Evolutionary conservation across 306 rosid species (phyloP).

Genomic region (Alnus rubra): DNA sequence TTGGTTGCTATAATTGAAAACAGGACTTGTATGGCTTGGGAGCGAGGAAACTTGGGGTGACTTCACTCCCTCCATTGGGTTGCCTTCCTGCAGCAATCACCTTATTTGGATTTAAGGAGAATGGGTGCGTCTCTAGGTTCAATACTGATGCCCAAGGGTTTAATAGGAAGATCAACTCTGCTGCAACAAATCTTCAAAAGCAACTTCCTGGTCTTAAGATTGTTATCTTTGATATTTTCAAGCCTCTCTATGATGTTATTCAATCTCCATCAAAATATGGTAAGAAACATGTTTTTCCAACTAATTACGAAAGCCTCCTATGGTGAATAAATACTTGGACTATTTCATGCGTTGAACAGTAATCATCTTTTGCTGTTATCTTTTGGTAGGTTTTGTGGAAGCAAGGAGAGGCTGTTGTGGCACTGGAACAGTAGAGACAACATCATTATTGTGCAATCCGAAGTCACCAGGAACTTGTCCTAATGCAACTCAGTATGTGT

Average conservation of each 20-base stretch:
- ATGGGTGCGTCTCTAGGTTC: slow-evolving; percentile 67
- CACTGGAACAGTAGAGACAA: slow-evolving; percentile 73
- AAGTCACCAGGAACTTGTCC: slow-evolving; percentile 79
- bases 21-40: slow-evolving; percentile 76
- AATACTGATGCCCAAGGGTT: slow-evolving; percentile 75
- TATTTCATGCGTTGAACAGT: too few species aligned
- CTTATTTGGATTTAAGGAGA: slow-evolving; percentile 57
- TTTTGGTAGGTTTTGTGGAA: slow-evolving; percentile 63
- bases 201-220: slow-evolving; percentile 71
- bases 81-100: slow-evolving; percentile 81
- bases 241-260: slow-evolving; percentile 68
- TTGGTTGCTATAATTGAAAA: slow-evolving; percentile 23
- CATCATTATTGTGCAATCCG: slow-evolving; percentile 74
- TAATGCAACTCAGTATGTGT: slow-evolving; percentile 87
- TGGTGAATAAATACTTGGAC: background rate
- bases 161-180: slow-evolving; percentile 65
- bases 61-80: slow-evolving; percentile 93
- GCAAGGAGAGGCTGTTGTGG: slow-evolving; percentile 93
- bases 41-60: slow-evolving; percentile 89
- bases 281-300: slow-evolving; percentile 26
- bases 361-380: background rate
- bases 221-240: slow-evolving; percentile 79
- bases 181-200: slow-evolving; percentile 68
- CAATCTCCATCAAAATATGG: slow-evolving; percentile 75
- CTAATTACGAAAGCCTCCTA: background rate